These are phyloP conservation scores for Eragrostis nindensis DNA, from an alignment of 176 grass and related monocot genomes.

Conservation along the genomic window DNA sequence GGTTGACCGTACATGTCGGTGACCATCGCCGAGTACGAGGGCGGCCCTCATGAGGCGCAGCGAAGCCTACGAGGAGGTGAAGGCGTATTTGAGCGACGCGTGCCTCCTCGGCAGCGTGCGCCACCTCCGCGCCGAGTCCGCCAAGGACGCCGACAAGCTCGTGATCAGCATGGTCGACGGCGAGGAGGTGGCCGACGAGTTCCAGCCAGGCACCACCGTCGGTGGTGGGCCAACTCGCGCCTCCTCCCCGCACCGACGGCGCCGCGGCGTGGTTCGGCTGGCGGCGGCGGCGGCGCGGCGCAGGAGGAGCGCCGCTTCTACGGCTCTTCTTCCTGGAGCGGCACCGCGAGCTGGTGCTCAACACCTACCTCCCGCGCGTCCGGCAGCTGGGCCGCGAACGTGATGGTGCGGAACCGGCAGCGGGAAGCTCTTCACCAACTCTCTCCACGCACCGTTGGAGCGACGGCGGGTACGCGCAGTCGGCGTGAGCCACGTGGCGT, in stretches of 20 bases:
- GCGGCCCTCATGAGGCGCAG: constrained; percentile 46
- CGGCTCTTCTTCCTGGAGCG: constrained; percentile 55
- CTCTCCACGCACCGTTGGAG: constrained; percentile 33
- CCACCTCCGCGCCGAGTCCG: constrained; percentile 44
- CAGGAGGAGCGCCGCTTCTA: constrained; percentile 47
- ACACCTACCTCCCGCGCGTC: constrained; percentile 51
- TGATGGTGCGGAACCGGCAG: constrained; percentile 47
- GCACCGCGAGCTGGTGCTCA: constrained; percentile 42
- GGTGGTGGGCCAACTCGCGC: constrained; percentile 26
- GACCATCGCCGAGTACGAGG: constrained; percentile 56
- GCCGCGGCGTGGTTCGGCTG: not conserved
- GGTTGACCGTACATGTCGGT: constrained; percentile 58
- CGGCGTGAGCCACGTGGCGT: constrained; percentile 55
- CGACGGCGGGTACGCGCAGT: constrained; percentile 12
- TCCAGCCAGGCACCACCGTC: not conserved
- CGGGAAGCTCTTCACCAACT: constrained; percentile 67
- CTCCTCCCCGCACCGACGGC: too few relatives aligned
- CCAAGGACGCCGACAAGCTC: constrained; percentile 48
- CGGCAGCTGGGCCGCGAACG: constrained; percentile 39
- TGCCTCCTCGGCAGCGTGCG: constrained; percentile 38
- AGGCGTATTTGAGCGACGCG: constrained; percentile 51
- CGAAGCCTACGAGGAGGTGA: constrained; percentile 55
- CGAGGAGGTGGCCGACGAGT: constrained; percentile 56
- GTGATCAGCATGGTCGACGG: constrained; percentile 51
- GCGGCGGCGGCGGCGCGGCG: not conserved